Base-by-base conservation (phyloP, 1,284 basidiomycete genomes). In the Tremellales sp. region DNA sequence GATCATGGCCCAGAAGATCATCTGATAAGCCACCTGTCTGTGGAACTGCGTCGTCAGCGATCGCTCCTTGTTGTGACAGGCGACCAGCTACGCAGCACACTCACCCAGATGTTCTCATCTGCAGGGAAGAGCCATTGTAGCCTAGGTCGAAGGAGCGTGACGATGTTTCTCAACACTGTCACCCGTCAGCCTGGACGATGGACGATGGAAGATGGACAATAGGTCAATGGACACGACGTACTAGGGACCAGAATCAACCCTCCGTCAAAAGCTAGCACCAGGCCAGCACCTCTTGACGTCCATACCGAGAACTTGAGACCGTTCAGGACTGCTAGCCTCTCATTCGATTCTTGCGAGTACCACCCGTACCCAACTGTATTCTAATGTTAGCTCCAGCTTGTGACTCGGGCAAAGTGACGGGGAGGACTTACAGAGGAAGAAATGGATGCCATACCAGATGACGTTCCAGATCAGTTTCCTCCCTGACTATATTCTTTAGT, bases 1-100 rank as follows among this genome's bases (percentile, higher is more conserved):
- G 1, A 92, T 84, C 53, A 73, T 67, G 4, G 67, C 65, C 53
- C 58, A 61, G 23, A 59, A 59, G 3, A 87, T 84, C 81, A 90
- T 83, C 8, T 85, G 87, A 70, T 92, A 92, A 11, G 89, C 89
- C 36, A 90, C 87, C 64, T 92, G 89, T 53, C 87, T 79, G 70
- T 93, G 89, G 78, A 90, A 89, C 89, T 72, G 68, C 3, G 12
- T 31, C 29, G 15, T 31, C 29, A 31, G 29, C 29, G 8, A 8
- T 31, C 8, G 8, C 8, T 15, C 25, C 10, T 23, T 31, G n/a
- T 46, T 17, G 40, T 31, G 17, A 26, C 4, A 24, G 15, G 17
- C 21, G 10, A 35, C 10, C 37, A 15, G 42, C 29, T 19, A 8
- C 29, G 29, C 8, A 31, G 15, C 15, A 31, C 10, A 43, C 56